Evolutionary conservation across 148 eudicot species (phyloP).

Genomic region (Chenopodium quinoa): DNA sequence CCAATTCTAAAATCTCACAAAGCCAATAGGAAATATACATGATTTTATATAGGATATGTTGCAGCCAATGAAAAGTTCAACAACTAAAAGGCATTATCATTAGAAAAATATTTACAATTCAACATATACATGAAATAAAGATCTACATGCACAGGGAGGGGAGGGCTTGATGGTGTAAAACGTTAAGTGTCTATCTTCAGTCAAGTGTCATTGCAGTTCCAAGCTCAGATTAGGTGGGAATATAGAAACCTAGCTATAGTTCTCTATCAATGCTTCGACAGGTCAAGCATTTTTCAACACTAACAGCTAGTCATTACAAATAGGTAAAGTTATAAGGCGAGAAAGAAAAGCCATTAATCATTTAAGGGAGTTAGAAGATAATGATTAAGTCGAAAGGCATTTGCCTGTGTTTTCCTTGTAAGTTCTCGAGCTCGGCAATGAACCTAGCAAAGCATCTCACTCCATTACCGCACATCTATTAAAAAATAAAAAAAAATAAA

Average conservation of each 20-base stretch:
- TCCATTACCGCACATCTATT: conserved; percentile 96
- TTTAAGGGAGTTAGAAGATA: not conserved
- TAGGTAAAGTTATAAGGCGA: not conserved
- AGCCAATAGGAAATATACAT: too few relatives aligned
- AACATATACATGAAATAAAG: too few relatives aligned
- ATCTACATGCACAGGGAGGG: not conserved
- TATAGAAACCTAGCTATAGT: not conserved
- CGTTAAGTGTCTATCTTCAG: not conserved
- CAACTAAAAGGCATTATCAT: too few relatives aligned
- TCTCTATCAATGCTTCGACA: not conserved
- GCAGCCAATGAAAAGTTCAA: too few relatives aligned
- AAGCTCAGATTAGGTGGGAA: not conserved
- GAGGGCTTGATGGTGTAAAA: not conserved
- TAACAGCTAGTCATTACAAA: too few relatives aligned
- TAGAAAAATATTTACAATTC: too few relatives aligned
- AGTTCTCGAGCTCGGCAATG: conserved; percentile 75
- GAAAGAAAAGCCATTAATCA: not conserved
- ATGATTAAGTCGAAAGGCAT: not conserved
- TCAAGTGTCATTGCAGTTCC: not conserved
- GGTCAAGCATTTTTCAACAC: not conserved
- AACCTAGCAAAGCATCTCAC: conserved; percentile 96
- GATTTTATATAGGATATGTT: too few relatives aligned
- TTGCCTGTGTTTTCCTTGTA: conserved; percentile 73
- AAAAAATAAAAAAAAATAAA: too few relatives aligned
- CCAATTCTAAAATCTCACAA: too few relatives aligned